These are phyloP conservation scores for Filosporella fistucella DNA, from an alignment of 495 filamentous ascomycete species.

Conservation along the genomic window DNA sequence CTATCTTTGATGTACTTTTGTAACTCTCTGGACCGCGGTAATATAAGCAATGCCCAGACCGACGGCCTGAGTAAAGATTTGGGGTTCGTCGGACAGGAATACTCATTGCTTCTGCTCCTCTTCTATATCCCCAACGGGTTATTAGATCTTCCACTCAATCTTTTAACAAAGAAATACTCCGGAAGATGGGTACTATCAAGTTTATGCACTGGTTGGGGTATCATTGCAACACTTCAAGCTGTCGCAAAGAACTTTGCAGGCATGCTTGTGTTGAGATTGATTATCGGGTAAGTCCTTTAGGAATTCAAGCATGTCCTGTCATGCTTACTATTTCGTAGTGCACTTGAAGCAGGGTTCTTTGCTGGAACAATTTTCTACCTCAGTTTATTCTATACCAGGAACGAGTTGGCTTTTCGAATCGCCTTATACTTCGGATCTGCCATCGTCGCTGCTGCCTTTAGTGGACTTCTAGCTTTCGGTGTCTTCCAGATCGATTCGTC, in stretches of 20 bases:
- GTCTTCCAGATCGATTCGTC: slow-evolving; percentile 22
- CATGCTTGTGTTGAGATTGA: slow-evolving; percentile 47
- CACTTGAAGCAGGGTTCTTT: slow-evolving; percentile 37
- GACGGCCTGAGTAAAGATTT: slow-evolving; percentile 29
- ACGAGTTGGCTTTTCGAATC: slow-evolving; percentile 27
- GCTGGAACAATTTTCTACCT: slow-evolving; percentile 27
- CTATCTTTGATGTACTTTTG: slow-evolving; percentile 35
- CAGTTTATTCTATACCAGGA: slow-evolving; percentile 38
- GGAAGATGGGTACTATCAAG: not conserved
- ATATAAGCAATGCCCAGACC: slow-evolving; percentile 39
- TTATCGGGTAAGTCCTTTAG: too few species aligned
- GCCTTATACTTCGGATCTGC: slow-evolving; percentile 22
- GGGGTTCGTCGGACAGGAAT: slow-evolving; percentile 25
- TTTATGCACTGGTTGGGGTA: slow-evolving; percentile 29
- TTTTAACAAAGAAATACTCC: not conserved
- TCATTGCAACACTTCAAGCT: slow-evolving; percentile 33
- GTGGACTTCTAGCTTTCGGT: slow-evolving; percentile 39
- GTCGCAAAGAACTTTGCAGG: slow-evolving; percentile 23
- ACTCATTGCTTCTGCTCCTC: slow-evolving; percentile 25
- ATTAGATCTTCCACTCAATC: not conserved
- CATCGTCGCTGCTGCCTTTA: slow-evolving; percentile 28
- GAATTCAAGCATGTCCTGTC: too few species aligned
- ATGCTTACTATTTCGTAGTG: slow-evolving; percentile 50
- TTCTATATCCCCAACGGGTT: slow-evolving; percentile 17
- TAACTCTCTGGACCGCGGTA: slow-evolving; percentile 36